Conservation (phyloP, 2,329 filamentous ascomycete genomes). For the Albifimbria verrucaria region DNA sequence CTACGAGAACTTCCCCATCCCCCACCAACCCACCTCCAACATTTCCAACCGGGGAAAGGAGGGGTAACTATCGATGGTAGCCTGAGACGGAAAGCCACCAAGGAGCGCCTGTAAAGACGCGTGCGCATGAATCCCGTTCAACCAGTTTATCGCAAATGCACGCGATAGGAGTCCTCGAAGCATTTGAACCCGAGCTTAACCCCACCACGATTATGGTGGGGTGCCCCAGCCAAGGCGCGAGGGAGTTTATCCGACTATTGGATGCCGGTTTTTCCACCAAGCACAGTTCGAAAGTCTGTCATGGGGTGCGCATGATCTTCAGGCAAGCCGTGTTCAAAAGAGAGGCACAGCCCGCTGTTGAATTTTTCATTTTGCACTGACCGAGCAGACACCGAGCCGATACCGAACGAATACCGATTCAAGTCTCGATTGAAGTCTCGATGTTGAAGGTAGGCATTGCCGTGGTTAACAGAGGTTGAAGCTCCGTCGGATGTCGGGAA, state of each 20-base stretch:
- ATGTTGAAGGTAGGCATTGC: not conserved
- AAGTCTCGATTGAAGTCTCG: not conserved
- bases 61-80: not conserved
- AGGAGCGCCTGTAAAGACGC: not conserved
- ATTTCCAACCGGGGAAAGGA: not conserved
- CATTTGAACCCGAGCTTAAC: slow-evolving; percentile 5
- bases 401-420: not conserved
- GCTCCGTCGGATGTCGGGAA: slow-evolving; percentile 12
- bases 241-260: slow-evolving; percentile 11
- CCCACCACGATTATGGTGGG: slow-evolving; percentile 9
- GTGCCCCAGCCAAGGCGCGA: slow-evolving; percentile 18
- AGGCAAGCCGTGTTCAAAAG: not conserved
- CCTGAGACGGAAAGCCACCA: not conserved
- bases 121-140: not conserved
- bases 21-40: not conserved
- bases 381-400: not conserved
- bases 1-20: not conserved
- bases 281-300: not conserved
- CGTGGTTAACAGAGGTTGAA: not conserved
- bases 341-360: slow-evolving; percentile 3
- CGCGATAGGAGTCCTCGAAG: slow-evolving; percentile 12
- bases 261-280: slow-evolving; percentile 21
- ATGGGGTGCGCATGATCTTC: not conserved
- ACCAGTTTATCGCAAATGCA: slow-evolving; percentile 11
- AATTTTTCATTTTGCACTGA: not conserved